These are phyloP conservation scores for Tuctoria greenei DNA, from an alignment of 176 grass and related monocot genomes.

Conservation along the genomic window DNA sequence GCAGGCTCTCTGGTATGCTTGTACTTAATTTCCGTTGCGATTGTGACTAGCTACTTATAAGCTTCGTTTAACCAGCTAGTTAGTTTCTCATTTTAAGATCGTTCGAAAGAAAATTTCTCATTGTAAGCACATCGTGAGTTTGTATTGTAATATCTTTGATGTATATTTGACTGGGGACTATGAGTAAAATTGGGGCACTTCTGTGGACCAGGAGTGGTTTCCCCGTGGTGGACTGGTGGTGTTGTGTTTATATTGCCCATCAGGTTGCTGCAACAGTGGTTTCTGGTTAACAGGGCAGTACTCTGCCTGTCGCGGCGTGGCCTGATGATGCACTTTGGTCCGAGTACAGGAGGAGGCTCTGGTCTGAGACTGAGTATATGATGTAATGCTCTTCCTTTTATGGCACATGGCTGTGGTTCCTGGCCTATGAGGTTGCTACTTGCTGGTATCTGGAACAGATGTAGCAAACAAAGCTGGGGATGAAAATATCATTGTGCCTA, in stretches of 20 bases:
- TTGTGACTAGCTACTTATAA: not conserved
- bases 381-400: not conserved
- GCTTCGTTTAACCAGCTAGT: not conserved
- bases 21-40: not conserved
- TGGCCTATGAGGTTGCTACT: not conserved
- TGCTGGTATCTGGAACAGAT: not conserved
- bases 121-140: not conserved
- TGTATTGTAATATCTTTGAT: not conserved
- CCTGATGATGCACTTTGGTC: slow-evolving; percentile 4
- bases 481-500: not conserved
- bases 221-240: not conserved
- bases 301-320: not conserved
- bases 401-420: not conserved
- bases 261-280: not conserved
- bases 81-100: not conserved
- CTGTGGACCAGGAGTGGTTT: not conserved
- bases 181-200: not conserved
- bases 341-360: not conserved
- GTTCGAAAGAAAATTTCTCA: too few species aligned
- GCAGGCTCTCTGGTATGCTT: slow-evolving; percentile 55
- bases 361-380: not conserved
- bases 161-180: not conserved
- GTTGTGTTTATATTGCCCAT: not conserved
- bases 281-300: not conserved
- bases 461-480: too few species aligned